Evolutionary conservation across 768 basidiomycete genomes (phyloP).

Genomic region (Dioszegia hungarica): DNA sequence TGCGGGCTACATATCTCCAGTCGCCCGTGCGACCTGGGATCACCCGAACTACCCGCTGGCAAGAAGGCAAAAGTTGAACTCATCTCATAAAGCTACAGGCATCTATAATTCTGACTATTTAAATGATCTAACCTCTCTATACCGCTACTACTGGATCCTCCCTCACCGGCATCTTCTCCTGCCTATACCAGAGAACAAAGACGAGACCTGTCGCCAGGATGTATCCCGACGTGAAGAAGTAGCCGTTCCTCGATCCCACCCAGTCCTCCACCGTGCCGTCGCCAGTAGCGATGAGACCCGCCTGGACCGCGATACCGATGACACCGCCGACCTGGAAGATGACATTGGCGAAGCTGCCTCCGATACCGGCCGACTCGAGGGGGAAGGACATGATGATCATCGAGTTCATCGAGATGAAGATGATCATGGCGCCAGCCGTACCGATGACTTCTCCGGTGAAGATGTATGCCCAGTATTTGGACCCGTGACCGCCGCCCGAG

Average conservation of each 20-base stretch:
- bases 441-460: conserved; percentile 38
- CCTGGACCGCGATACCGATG: conserved; percentile 41
- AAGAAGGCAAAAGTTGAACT: too few relatives aligned
- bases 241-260: conserved; percentile 32
- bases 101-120: too few relatives aligned
- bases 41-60: too few relatives aligned
- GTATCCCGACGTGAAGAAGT: conserved; percentile 39
- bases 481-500: conserved; percentile 31
- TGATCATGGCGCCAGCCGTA: conserved; percentile 37
- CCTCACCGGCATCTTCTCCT: conserved; percentile 30
- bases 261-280: conserved; percentile 38
- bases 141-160: conserved; percentile 24
- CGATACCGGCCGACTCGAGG: conserved; percentile 34
- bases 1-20: too few relatives aligned
- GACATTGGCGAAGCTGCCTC: conserved; percentile 40
- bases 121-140: conserved; percentile 7
- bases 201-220: conserved; percentile 32
- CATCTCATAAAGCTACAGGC: too few relatives aligned
- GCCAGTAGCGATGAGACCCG: conserved; percentile 35
- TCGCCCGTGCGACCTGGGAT: too few relatives aligned
- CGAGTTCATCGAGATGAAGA: conserved; percentile 41
- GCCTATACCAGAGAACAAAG: conserved; percentile 37
- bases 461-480: conserved; percentile 41
- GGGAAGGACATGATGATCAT: conserved; percentile 21
- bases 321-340: conserved; percentile 42